Percentiles rank a stretch among this genome's conserved stretches.
Conservation (phyloP, 345 rosid genomes). For the Erodium maritimum region DNA sequence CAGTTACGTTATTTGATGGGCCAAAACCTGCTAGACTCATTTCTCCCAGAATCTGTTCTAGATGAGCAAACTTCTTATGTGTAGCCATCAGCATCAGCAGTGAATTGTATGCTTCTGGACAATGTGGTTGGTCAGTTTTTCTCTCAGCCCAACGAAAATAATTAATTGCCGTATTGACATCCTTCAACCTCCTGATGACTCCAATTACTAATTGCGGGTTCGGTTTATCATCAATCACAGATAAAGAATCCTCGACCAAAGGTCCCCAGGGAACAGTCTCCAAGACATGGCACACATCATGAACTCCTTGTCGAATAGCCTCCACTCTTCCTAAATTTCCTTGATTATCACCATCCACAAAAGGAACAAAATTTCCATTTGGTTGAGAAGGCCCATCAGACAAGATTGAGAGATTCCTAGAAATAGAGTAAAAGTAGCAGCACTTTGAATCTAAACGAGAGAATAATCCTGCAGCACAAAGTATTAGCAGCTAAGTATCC, state of each 20-base stretch:
- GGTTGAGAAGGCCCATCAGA: constrained; percentile 21
- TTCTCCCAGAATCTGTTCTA: constrained; percentile 69
- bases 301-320: constrained; percentile 22
- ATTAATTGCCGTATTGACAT: constrained; percentile 42
- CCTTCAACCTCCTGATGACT: constrained; percentile 54
- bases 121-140: constrained; percentile 39
- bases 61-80: constrained; percentile 34
- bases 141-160: constrained; percentile 75
- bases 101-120: constrained; percentile 71
- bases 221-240: constrained; percentile 34
- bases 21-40: constrained; percentile 85
- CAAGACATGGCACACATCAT: constrained; percentile 45
- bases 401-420: constrained; percentile 24
- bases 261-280: constrained; percentile 69
- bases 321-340: constrained; percentile 27
- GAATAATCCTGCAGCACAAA: constrained; percentile 24
- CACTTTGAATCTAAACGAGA: constrained; percentile 10
- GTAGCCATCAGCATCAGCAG: constrained; percentile 66
- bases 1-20: constrained; percentile 38
- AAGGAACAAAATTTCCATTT: constrained; percentile 9
- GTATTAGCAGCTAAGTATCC: not conserved
- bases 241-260: constrained; percentile 41
- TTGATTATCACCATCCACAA: constrained; percentile 18
- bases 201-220: constrained; percentile 51
- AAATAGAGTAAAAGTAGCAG: constrained; percentile 10